Conservation (phyloP, 352 stramenopile genomes). For the Vaucheria bursata region DNA sequence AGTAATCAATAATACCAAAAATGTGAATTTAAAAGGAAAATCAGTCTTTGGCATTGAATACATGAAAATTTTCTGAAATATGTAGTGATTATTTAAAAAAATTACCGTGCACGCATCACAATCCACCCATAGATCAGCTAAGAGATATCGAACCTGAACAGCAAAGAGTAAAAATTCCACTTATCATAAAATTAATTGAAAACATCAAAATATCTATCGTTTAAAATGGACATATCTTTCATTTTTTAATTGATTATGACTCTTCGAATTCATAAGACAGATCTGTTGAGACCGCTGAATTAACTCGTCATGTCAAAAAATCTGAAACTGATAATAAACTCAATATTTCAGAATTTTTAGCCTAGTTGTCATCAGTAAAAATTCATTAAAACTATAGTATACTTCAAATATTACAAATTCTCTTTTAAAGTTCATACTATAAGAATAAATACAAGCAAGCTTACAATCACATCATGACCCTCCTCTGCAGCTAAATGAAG, state of each 20-base stretch:
- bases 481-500: constrained; percentile 41
- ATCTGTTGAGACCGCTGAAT: too few species aligned
- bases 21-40: too few species aligned
- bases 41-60: too few species aligned
- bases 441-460: not conserved
- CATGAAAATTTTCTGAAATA: too few species aligned
- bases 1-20: too few species aligned
- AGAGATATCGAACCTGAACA: constrained; percentile 33
- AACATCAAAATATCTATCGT: too few species aligned
- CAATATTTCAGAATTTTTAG: not conserved
- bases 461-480: constrained; percentile 19
- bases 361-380: too few species aligned
- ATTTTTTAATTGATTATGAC: not conserved
- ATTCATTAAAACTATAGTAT: not conserved
- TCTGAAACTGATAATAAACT: too few species aligned
- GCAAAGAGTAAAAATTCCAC: not conserved
- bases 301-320: too few species aligned
- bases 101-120: constrained; percentile 33
- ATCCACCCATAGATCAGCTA: constrained; percentile 42
- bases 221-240: not conserved
- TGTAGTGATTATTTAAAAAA: too few species aligned
- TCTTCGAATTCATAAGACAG: too few species aligned
- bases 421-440: not conserved
- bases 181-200: not conserved
- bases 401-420: too few species aligned